phyloP scores from a whole-genome alignment of 441 rosid genomes.

The Melastoma candidum region DNA sequence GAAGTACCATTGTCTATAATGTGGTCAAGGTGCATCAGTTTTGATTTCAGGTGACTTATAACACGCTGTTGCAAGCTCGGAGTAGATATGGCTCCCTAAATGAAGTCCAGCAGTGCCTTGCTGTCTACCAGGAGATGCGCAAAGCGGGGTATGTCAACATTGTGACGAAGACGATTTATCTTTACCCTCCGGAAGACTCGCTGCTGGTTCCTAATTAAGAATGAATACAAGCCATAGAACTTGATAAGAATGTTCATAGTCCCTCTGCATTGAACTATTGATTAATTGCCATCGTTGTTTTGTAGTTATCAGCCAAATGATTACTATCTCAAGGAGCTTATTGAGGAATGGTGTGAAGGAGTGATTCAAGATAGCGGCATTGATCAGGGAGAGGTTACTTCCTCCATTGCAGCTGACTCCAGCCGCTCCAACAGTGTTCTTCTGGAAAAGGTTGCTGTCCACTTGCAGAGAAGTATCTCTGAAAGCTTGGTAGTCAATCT shows the following conservation, averaged over 20 bases:
- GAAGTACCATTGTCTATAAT: no score
- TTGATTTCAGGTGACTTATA: slow-evolving; percentile 64
- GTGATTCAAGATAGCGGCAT: slow-evolving; percentile 45
- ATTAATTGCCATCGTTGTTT: slow-evolving; percentile 1
- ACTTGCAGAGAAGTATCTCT: slow-evolving; percentile 45
- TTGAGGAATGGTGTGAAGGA: slow-evolving; percentile 98
- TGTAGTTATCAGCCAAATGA: slow-evolving; percentile 78
- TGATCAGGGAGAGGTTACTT: slow-evolving; percentile 24
- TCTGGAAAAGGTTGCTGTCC: slow-evolving; percentile 69
- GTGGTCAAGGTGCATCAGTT: no score
- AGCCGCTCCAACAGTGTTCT: slow-evolving; percentile 52
- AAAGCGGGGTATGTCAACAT: slow-evolving; percentile 61
- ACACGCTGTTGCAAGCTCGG: slow-evolving; percentile 74
- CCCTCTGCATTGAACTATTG: background rate
- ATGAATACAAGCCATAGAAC: no score
- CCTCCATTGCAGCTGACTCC: slow-evolving; percentile 27
- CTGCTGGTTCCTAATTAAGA: no score
- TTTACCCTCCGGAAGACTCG: no score
- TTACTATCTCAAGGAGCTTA: slow-evolving; percentile 67
- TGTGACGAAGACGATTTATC: no score
- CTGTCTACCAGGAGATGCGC: slow-evolving; percentile 85
- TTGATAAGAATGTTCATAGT: no score
- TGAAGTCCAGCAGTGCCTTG: slow-evolving; percentile 84
- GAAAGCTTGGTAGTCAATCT: slow-evolving; percentile 63
- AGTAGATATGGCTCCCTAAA: slow-evolving; percentile 69